Evolutionary conservation across 768 basidiomycete genomes (phyloP).

Genomic region (Solioccasus polychromus): DNA sequence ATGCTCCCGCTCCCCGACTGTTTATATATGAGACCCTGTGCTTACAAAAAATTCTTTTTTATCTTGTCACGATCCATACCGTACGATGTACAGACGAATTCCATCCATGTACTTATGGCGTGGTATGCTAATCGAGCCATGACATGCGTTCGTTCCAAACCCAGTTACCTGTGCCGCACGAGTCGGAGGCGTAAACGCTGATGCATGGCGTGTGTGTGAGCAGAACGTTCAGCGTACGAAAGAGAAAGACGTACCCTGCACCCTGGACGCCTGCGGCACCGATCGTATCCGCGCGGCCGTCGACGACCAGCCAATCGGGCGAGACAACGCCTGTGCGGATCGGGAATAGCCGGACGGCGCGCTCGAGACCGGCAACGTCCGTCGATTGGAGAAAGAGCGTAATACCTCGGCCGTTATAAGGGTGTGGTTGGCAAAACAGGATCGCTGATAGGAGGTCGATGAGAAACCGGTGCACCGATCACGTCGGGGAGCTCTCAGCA

Average conservation of each 20-base stretch:
- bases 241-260: slow-evolving; percentile 58
- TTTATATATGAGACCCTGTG: slow-evolving; percentile 17
- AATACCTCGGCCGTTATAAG: slow-evolving; percentile 27
- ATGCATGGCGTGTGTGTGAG: not conserved
- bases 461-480: too few species aligned
- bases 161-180: slow-evolving; percentile 38
- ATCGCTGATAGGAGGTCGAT: slow-evolving; percentile 33
- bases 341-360: slow-evolving; percentile 71
- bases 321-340: slow-evolving; percentile 75
- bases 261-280: slow-evolving; percentile 75
- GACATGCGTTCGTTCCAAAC: slow-evolving; percentile 46
- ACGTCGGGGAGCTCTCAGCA: too few species aligned
- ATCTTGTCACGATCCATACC: slow-evolving; percentile 29
- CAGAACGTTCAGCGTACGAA: too few species aligned
- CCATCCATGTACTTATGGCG: slow-evolving; percentile 22
- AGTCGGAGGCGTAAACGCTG: slow-evolving; percentile 21
- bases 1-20: slow-evolving; percentile 11
- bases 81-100: slow-evolving; percentile 27
- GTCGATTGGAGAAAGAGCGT: slow-evolving; percentile 61
- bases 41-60: slow-evolving; percentile 16
- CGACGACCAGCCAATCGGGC: slow-evolving; percentile 76
- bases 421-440: slow-evolving; percentile 53
- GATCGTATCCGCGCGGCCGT: slow-evolving; percentile 46
- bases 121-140: slow-evolving; percentile 43
- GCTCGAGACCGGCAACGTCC: slow-evolving; percentile 59